A percentile compares a stretch with the other conserved stretches of the same genome.
Conservation (phyloP, 2,329 filamentous ascomycete species). For the Neopestalotiopsis clavispora region DNA sequence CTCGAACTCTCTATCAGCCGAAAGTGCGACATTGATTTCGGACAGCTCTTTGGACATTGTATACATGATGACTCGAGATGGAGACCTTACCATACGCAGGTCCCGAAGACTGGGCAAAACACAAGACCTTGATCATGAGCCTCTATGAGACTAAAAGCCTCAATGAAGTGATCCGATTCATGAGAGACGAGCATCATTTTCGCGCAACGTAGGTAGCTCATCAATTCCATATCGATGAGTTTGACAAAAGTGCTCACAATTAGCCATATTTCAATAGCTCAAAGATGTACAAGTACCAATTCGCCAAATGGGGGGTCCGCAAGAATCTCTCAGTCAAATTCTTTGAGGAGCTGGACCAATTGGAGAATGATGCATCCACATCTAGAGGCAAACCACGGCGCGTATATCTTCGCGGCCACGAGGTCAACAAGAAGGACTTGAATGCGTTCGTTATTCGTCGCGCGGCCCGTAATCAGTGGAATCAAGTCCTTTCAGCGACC, state of each 20-base stretch:
- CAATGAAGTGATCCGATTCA: neutral
- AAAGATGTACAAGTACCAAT: neutral
- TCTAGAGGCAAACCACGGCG: neutral
- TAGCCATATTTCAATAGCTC: neutral
- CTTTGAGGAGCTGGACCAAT: neutral
- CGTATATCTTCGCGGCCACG: neutral
- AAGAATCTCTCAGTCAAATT: neutral
- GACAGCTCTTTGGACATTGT: neutral
- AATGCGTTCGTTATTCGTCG: neutral
- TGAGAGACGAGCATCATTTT: neutral
- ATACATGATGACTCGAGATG: neutral
- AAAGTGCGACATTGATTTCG: neutral
- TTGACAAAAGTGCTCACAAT: neutral
- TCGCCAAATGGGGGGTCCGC: neutral
- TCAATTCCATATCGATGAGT: neutral
- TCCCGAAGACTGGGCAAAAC: neutral
- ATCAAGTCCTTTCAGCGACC: neutral
- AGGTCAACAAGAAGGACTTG: neutral
- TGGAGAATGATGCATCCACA: neutral
- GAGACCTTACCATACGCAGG: neutral
- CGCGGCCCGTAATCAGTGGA: neutral
- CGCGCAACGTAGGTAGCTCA: neutral
- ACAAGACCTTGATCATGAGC: neutral
- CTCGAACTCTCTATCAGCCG: too few species aligned
- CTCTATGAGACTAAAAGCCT: neutral